A percentile compares a stretch with the other conserved stretches of the same genome.
Conservation (phyloP, 768 basidiomycete species). For the Macrolepiota dolichaula region DNA sequence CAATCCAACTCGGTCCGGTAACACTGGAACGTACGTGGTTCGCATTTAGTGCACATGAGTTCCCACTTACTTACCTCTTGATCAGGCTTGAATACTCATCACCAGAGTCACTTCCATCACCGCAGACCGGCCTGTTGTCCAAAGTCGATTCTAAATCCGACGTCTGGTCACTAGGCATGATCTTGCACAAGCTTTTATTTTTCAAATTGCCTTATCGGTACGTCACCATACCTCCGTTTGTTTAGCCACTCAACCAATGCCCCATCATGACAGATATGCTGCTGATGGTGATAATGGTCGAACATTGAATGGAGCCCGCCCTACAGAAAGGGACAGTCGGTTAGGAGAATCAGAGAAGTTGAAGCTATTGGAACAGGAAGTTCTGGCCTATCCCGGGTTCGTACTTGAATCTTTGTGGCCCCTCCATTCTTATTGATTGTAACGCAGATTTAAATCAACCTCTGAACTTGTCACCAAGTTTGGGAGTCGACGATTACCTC, state of each 20-base stretch:
- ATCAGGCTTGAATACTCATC: conserved; percentile 80
- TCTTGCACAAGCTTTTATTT: conserved; percentile 90
- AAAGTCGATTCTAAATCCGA: conserved; percentile 87
- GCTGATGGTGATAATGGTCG: conserved; percentile 51
- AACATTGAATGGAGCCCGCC: conserved; percentile 24
- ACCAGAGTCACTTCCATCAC: conserved; percentile 80
- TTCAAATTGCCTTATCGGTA: conserved; percentile 83
- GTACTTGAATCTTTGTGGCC: conserved; percentile 15
- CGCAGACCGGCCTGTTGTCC: conserved; percentile 57
- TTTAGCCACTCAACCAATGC: not conserved
- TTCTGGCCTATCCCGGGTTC: conserved; percentile 72
- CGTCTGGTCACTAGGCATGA: conserved; percentile 98
- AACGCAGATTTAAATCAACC: conserved; percentile 48
- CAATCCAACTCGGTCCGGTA: conserved; percentile 73
- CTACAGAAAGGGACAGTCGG: conserved; percentile 21
- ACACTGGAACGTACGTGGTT: conserved; percentile 84
- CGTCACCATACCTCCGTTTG: conserved; percentile 16
- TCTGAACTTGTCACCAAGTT: conserved; percentile 51
- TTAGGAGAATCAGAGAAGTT: conserved; percentile 55
- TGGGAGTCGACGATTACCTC: conserved; percentile 68
- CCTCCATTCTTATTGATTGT: not conserved
- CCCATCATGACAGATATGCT: conserved; percentile 43
- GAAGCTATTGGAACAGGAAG: conserved; percentile 68
- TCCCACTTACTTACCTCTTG: not conserved
- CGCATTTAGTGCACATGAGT: not conserved